A percentile compares a stretch with the other conserved stretches of the same genome.
Evolutionary conservation across 306 rosid species (phyloP).

Genomic region (Rosa multiflora): DNA sequence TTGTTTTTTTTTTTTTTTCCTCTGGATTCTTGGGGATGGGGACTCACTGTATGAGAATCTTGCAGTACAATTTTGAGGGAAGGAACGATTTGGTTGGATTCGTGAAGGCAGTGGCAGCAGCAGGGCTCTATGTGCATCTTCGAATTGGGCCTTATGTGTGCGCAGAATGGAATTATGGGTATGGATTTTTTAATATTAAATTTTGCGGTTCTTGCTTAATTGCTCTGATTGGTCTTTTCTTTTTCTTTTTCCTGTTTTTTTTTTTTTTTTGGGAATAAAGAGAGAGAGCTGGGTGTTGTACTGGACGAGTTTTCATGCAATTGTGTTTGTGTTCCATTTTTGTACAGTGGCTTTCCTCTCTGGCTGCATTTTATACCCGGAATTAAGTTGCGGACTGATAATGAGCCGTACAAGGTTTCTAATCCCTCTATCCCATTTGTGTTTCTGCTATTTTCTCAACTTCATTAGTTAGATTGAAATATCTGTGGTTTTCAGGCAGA

Average conservation of each 20-base stretch:
- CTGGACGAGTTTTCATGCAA: neutral
- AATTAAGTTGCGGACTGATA: constrained; percentile 73
- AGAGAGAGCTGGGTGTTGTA: neutral
- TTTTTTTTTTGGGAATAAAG: neutral
- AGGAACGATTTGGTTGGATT: constrained; percentile 72
- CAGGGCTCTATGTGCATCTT: constrained; percentile 80
- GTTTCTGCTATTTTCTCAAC: neutral
- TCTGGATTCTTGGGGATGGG: neutral
- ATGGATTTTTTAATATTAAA: neutral
- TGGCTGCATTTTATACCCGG: constrained; percentile 91
- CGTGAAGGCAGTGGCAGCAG: constrained; percentile 74
- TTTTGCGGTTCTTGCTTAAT: neutral
- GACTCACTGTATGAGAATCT: constrained; percentile 12
- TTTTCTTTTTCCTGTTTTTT: neutral
- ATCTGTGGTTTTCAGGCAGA: constrained; percentile 63
- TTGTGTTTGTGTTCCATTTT: constrained; percentile 17
- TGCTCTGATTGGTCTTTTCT: neutral
- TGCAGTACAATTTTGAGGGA: constrained; percentile 78
- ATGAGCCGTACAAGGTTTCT: constrained; percentile 74
- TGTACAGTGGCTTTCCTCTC: constrained; percentile 80
- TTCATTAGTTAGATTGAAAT: neutral
- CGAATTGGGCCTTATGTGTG: constrained; percentile 96
- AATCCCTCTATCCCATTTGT: neutral
- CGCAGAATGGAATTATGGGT: constrained; percentile 99
- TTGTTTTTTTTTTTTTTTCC: neutral